Evolutionary conservation across 139 green algal species (phyloP), one percentile per base, ranked within the genome.

Genomic region (Chlamydomonas schloesseri): DNA sequence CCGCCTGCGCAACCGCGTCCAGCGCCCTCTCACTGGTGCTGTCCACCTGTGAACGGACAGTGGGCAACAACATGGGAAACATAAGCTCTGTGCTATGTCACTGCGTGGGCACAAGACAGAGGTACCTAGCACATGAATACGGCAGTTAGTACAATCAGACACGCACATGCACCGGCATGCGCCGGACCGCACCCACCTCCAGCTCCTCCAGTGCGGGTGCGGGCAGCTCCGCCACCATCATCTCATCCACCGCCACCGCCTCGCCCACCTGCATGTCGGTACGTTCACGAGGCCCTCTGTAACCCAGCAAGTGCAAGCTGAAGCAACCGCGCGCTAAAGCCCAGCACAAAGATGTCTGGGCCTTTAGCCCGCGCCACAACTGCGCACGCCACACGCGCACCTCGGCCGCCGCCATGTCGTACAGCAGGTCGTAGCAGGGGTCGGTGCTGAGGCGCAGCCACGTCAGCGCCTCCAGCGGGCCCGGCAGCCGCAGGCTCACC

Each of bases 391-490:
- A n/a, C n/a, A n/a, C n/a, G n/a, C 42, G 42, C 8, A 50, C 42
- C 10, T 67, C 64, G 18, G 64, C 78, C 29, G 29, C 78, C 64
- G 33, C 3, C 42, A 75, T 65, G 29, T 50, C 78, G 29, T 67
- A 74, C 78, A 84, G 33, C 78, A 84, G 26, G 17, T 84, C 78
- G 29, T 75, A 84, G 42, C 42, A 74, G 8, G 78, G 64, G 42
- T 84, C 78, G 42, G 74, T 29, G 47, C 64, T 75, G 37, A 74
- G 33, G 17, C 78, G 28, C 64, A 84, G 60, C 78, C 78, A 74
- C 21, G n/a, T 36, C n/a, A 84, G 78, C 6, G 24, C 5, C 20
- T 21, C 29, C 55, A 62, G 55, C 55, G 55, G 55, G 55, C 55
- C 55, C 20, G 55, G 55, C 20, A 69, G 8, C n/a, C 78, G 78